Evolutionary conservation across 768 basidiomycete species (phyloP).

Genomic region (Psilocybe tampanensis): DNA sequence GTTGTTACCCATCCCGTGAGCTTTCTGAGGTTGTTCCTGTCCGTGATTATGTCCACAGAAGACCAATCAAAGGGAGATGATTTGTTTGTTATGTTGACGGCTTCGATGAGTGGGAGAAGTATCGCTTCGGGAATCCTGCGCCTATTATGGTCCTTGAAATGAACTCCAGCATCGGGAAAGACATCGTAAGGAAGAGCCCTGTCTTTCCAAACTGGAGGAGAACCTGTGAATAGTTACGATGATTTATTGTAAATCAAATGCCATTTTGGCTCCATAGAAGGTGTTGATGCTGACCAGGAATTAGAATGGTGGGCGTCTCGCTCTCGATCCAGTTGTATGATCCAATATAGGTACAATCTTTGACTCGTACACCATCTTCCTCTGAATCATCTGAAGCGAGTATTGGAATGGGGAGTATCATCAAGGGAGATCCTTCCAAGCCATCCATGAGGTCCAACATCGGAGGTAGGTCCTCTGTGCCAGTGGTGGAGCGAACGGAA

Average conservation of each 20-base stretch:
- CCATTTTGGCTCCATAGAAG: too few species aligned
- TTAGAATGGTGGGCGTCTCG: slow-evolving; percentile 50
- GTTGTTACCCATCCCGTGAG: slow-evolving; percentile 58
- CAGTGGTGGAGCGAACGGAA: slow-evolving; percentile 12
- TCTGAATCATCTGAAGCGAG: slow-evolving; percentile 7
- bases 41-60: slow-evolving; percentile 53
- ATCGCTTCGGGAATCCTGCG: slow-evolving; percentile 38
- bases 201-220: slow-evolving; percentile 59
- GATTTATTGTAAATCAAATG: too few species aligned
- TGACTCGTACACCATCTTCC: slow-evolving; percentile 30
- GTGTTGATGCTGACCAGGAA: slow-evolving; percentile 39
- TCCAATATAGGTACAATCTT: slow-evolving; percentile 38
- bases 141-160: slow-evolving; percentile 61
- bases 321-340: slow-evolving; percentile 59
- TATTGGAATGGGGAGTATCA: slow-evolving; percentile 29
- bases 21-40: slow-evolving; percentile 68
- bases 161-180: slow-evolving; percentile 50
- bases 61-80: slow-evolving; percentile 42
- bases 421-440: slow-evolving; percentile 26
- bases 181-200: slow-evolving; percentile 52
- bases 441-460: slow-evolving; percentile 41
- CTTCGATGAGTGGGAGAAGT: slow-evolving; percentile 59
- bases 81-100: slow-evolving; percentile 51
- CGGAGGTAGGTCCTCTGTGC: slow-evolving; percentile 24
- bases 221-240: slow-evolving; percentile 52